Evolutionary conservation across 192 early-diverging fungal genomes (phyloP), one percentile per base, ranked within the genome.

Genomic region (Gaertneriomyces sp.): DNA sequence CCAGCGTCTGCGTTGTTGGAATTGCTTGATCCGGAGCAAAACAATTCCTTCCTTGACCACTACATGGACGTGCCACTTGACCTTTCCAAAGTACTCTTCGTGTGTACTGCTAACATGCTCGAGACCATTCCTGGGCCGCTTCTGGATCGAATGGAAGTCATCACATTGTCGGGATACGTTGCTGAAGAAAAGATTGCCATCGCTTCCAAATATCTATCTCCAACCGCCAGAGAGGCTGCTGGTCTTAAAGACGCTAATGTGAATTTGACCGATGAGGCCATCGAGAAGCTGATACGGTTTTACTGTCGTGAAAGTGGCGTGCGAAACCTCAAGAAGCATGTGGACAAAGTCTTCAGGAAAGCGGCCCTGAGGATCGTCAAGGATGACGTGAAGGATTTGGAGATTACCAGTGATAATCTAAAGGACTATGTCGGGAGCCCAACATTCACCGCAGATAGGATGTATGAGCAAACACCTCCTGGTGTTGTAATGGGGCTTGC

Each of bases 11-110:
- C 97, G 7, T 82, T 99, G 50, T 76, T 99, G 4, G 97, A 99
- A 76, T 78, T 99, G 43, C 78, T 99, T 12, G 97, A 99, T 59
- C 97, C 97, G 9, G 97, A 99, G 71, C 97, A 99, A 72, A 99
- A 99, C 76, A 84, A 79, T 49, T 89, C 92, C 4, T 99, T 99
- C 81, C 83, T 99, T 60, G 97, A 99, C 78, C 97, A 99, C 76
- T 99, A 99, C 84, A 95, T 99, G 93, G 97, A 99, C 75, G 91
- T 99, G 9, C 95, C 97, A 0, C 84, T 99, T 9, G 94, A 99
- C 70, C 81, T 99, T 38, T 99, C 97, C 66, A 95, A 95, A 73
- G 94, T 99, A 3, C 79, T 99, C 40, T 99, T 99, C 84, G 94
- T 99, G 19, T 99, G 97, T 79, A 99, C 97, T 1, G 97, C 97